Evolutionary conservation across 2,329 filamentous ascomycete species (phyloP), one percentile per base, ranked within the genome.

Genomic region (Trichophyton verrucosum): DNA sequence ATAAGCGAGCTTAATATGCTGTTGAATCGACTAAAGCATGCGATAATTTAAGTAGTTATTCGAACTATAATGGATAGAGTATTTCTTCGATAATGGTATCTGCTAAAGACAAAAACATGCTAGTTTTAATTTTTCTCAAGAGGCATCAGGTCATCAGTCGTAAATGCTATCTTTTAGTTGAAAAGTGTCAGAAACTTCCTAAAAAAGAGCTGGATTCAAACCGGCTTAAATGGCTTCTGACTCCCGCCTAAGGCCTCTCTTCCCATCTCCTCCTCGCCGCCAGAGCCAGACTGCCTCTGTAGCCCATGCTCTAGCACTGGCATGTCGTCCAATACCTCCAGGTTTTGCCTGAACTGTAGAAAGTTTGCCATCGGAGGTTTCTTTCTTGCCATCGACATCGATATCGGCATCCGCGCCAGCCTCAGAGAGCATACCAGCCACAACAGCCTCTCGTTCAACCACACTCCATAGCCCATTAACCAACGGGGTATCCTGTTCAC

Each of bases 221-320:
- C 3, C 1, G 51, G 24, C 6, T 17, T 55, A 55, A 36, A 55
- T 27, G 13, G 57, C 40, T 42, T 11, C 63, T 1, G 70, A 68
- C 20, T 72, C 70, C 63, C 75, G 74, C 61, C 72, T 62, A 3
- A 78, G 65, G 1, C 74, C 73, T 57, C 74, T 67, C 63, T 76
- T 74, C 24, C 74, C 71, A 73, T 77, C 79, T 74, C 75, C 83
- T 70, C 88, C 88, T 79, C 87, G 70, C 79, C 87, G 65, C 89
- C 89, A 91, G 63, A 95, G 73, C 91, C 92, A 96, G 15, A 96
- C 76, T 0, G 91, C 91, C 73, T 97, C 92, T 2, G 87, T 85
- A 9, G 92, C 91, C 78, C 91, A 95, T 0, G 87, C 86, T 68
- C 85, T 83, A 57, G 89, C 89, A 61, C 89, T 92, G 62, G 87